Evolutionary conservation across 1,284 basidiomycete species (phyloP).

Genomic region (Sporisorium graminicola): DNA sequence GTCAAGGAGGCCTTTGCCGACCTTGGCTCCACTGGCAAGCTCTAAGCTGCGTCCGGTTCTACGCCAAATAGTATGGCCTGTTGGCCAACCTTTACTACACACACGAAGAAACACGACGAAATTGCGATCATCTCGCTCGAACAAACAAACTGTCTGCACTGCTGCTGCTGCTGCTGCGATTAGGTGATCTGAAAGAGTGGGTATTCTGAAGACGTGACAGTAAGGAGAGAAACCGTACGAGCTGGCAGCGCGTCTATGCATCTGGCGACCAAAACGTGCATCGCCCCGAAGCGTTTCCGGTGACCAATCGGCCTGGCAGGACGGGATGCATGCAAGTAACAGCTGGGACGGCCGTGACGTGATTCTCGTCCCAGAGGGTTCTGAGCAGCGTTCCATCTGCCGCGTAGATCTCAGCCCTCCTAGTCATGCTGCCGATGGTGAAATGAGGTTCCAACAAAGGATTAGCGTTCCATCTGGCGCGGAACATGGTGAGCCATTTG

Average conservation of each 20-base stretch:
- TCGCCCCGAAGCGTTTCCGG: constrained; percentile 61
- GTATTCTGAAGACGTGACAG: neutral
- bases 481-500: constrained; percentile 68
- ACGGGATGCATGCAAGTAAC: constrained; percentile 64
- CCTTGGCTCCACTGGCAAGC: constrained; percentile 74
- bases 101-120: constrained; percentile 4
- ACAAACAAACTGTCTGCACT: neutral
- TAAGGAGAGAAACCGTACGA: neutral
- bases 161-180: neutral
- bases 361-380: constrained; percentile 61
- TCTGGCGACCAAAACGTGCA: constrained; percentile 59
- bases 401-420: constrained; percentile 62
- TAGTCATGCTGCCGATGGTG: constrained; percentile 64
- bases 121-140: constrained; percentile 6
- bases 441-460: constrained; percentile 60
- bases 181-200: neutral
- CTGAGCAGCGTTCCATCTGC: constrained; percentile 56
- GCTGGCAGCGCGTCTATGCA: neutral
- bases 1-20: constrained; percentile 93
- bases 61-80: neutral
- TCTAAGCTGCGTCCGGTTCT: constrained; percentile 34
- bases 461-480: constrained; percentile 62
- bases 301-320: constrained; percentile 49
- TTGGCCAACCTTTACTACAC: neutral
- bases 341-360: constrained; percentile 66